A percentile compares a stretch with the other conserved stretches of the same genome.
phyloP scores from a whole-genome alignment of 2,329 filamentous ascomycete genomes.

The Hymenoscyphus scutula region DNA sequence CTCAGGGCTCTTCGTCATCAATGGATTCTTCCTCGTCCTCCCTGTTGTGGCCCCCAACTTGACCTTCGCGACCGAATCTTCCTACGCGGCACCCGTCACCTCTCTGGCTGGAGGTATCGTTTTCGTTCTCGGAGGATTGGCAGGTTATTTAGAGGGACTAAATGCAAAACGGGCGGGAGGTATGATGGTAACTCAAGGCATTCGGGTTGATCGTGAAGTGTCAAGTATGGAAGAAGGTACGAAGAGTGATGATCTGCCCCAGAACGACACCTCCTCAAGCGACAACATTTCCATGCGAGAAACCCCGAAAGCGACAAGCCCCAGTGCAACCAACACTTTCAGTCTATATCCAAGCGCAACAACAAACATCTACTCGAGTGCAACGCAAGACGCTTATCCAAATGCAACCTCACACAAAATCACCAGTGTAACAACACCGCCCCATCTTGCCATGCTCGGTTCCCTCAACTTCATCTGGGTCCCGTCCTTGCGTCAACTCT shows the following conservation, averaged over 20 bases:
- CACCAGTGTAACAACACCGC: constrained; percentile 3
- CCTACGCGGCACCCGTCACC: constrained; percentile 22
- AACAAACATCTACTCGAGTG: constrained; percentile 4
- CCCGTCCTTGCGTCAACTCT: constrained; percentile 18
- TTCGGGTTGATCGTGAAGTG: constrained; percentile 12
- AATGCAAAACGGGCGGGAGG: constrained; percentile 21
- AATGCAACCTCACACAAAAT: neutral
- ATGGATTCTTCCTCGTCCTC: constrained; percentile 26
- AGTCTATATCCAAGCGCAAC: neutral
- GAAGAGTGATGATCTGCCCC: constrained; percentile 5
- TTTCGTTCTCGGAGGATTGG: constrained; percentile 23
- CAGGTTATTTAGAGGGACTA: constrained; percentile 24
- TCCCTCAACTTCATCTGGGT: constrained; percentile 21
- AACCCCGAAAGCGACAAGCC: neutral
- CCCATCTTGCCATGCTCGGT: constrained; percentile 20
- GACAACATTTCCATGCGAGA: constrained; percentile 6
- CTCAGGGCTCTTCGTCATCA: constrained; percentile 25
- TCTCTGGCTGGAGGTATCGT: constrained; percentile 22
- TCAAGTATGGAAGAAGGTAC: neutral
- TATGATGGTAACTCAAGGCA: constrained; percentile 17
- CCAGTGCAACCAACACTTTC: neutral
- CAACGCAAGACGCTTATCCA: neutral
- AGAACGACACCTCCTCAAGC: constrained; percentile 1
- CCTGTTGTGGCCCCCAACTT: constrained; percentile 21
- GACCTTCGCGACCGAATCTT: constrained; percentile 14